Conservation (phyloP, 208 protist genomes). For the Crithidia mellificae region DNA sequence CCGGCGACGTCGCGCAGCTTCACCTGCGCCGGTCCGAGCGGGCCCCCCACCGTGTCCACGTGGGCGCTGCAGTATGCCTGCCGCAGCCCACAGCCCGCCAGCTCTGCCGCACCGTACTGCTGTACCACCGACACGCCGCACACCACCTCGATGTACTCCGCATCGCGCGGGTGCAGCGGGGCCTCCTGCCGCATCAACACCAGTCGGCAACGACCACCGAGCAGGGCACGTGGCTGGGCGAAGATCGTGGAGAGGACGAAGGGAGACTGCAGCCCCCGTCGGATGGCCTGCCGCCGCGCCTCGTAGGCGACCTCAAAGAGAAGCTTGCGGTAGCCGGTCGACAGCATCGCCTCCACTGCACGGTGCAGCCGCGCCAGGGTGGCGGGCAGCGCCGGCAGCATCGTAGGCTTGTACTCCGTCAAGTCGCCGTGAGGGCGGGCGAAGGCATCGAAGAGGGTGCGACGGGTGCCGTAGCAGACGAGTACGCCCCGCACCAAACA, state of each 20-base stretch:
- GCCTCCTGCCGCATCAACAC: slow-evolving; percentile 57
- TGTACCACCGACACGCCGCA: slow-evolving; percentile 62
- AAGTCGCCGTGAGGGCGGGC: slow-evolving; percentile 75
- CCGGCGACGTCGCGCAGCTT: slow-evolving; percentile 79
- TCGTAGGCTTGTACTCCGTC: slow-evolving; percentile 61
- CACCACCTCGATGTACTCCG: slow-evolving; percentile 75
- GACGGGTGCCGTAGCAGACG: slow-evolving; percentile 67
- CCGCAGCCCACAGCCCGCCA: slow-evolving; percentile 43
- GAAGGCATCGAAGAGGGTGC: slow-evolving; percentile 48
- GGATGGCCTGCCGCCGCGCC: slow-evolving; percentile 49
- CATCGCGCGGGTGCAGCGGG: slow-evolving; percentile 49
- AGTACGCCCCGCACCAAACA: slow-evolving; percentile 46
- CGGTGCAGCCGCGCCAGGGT: slow-evolving; percentile 66
- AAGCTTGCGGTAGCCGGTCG: slow-evolving; percentile 35
- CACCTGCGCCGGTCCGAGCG: slow-evolving; percentile 65
- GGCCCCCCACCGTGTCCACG: slow-evolving; percentile 44
- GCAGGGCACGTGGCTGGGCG: slow-evolving; percentile 52
- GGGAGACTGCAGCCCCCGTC: slow-evolving; percentile 67
- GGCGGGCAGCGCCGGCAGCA: slow-evolving; percentile 61
- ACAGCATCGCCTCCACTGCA: slow-evolving; percentile 51
- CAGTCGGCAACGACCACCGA: slow-evolving; percentile 73
- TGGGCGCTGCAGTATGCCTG: slow-evolving; percentile 36
- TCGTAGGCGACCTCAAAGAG: slow-evolving; percentile 77
- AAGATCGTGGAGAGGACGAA: slow-evolving; percentile 82
- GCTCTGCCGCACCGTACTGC: slow-evolving; percentile 55